Base-by-base conservation (phyloP, 2,329 filamentous ascomycete species). In the Paramyrothecium sp. region DNA sequence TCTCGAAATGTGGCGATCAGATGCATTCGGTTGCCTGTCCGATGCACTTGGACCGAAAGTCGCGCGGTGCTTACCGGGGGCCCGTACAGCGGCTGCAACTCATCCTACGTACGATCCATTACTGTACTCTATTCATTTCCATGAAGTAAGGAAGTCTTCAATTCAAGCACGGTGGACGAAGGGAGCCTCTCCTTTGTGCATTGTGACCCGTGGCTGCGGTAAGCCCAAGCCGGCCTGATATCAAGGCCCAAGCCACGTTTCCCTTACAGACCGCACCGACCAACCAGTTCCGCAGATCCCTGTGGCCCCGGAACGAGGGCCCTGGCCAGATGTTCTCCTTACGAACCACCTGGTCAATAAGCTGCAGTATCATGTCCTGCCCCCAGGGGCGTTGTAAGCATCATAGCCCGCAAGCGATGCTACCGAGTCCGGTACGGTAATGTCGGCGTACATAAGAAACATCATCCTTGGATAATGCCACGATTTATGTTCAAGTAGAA, bases 171-270 rank as follows among this genome's bases (percentile, higher is more conserved):
- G 38, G 38, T 16, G 4, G 5, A 44, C n/a, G 5, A 44, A 16
- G n/a, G 38, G 13, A 12, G n/a, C n/a, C 13, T 16, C n/a, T 44
- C 4, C 38, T 44, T 44, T 44, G 38, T 44, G 13, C 38, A 17
- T 44, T 44, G 38, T 44, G 38, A 44, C 38, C 38, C 38, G n/a
- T 17, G 38, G 38, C 38, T 19, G n/a, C 38, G 38, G 38, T 19
- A 44, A 44, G 38, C 38, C 38, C 13, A 19, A 12, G 38, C 13
- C 51, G 46, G 50, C 50, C 58, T 58, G 46, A 57, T 59, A 61
- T 56, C 53, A 56, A 49, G 55, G 52, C 61, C 61, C 53, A 66
- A 65, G 65, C 63, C 63, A 66, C 62, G 63, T 59, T 63, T 58
- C 55, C 47, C 41, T 19, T 38, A 53, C 13, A 21, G 30, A 16